These are phyloP conservation scores for Combretum micranthum DNA, from an alignment of 345 rosid species.

Conservation along the genomic window DNA sequence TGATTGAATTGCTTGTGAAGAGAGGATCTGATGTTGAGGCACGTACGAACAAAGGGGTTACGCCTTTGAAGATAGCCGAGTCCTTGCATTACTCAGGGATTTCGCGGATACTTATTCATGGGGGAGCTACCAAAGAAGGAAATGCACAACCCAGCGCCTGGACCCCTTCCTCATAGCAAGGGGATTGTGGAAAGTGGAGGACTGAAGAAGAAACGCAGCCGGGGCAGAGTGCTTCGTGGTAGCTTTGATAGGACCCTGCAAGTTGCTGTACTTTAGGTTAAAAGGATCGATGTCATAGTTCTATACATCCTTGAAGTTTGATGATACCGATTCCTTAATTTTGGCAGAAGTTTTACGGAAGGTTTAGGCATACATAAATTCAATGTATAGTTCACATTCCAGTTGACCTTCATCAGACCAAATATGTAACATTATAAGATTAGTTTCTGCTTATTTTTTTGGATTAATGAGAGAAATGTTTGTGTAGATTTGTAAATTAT, in stretches of 20 bases:
- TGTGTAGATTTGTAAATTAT: too few relatives aligned
- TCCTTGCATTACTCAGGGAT: slow-evolving; percentile 50
- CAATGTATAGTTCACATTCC: too few relatives aligned
- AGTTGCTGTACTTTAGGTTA: slow-evolving; percentile 26
- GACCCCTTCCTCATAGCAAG: slow-evolving; percentile 1
- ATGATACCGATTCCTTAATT: background rate
- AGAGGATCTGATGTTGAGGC: slow-evolving; percentile 48
- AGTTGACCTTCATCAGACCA: too few relatives aligned
- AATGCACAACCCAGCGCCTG: background rate
- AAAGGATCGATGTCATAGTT: background rate
- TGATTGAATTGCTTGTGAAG: slow-evolving; percentile 47
- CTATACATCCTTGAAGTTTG: background rate
- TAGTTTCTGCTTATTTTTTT: too few relatives aligned
- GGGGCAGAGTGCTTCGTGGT: slow-evolving; percentile 22
- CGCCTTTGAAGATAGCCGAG: slow-evolving; percentile 45
- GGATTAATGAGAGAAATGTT: too few relatives aligned
- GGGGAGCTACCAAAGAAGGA: slow-evolving; percentile 30
- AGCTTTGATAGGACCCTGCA: slow-evolving; percentile 35
- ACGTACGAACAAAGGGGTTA: slow-evolving; percentile 40
- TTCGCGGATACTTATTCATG: slow-evolving; percentile 33
- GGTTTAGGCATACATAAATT: too few relatives aligned
- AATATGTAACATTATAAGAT: too few relatives aligned
- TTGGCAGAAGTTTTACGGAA: too few relatives aligned
- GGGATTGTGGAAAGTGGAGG: slow-evolving; percentile 5
- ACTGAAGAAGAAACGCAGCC: slow-evolving; percentile 22